Evolutionary conservation across 768 basidiomycete species (phyloP).

Genomic region (Agrocybe praecox): DNA sequence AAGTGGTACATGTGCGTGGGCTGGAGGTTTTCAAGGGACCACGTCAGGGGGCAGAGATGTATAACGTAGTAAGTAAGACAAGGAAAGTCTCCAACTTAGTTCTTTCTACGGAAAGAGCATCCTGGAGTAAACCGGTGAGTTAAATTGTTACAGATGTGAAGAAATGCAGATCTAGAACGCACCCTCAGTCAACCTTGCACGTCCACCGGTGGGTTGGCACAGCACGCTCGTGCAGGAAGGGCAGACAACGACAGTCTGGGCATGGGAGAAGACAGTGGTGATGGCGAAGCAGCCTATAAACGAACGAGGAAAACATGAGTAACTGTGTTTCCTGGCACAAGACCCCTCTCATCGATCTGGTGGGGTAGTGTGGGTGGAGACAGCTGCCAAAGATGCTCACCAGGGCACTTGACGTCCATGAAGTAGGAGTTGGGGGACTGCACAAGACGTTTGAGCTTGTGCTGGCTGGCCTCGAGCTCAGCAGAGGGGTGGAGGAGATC

Average conservation of each 20-base stretch:
- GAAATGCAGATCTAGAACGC: constrained; percentile 28
- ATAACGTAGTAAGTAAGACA: constrained; percentile 23
- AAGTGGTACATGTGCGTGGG: constrained; percentile 13
- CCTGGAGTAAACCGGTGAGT: constrained; percentile 47
- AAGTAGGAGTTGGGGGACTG: constrained; percentile 99
- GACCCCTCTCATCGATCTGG: background rate
- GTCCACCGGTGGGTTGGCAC: constrained; percentile 98
- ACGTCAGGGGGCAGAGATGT: constrained; percentile 14
- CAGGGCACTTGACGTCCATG: constrained; percentile 99
- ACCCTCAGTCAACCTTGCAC: constrained; percentile 98
- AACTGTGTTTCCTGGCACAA: constrained; percentile 7
- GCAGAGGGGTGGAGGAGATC: constrained; percentile 96
- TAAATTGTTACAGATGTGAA: constrained; percentile 3
- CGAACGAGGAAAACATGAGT: constrained; percentile 18
- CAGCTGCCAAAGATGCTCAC: constrained; percentile 44
- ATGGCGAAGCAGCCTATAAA: constrained; percentile 85
- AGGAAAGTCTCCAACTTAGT: constrained; percentile 41
- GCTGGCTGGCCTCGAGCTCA: constrained; percentile 83
- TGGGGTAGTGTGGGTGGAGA: constrained; percentile 6
- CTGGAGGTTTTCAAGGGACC: constrained; percentile 3
- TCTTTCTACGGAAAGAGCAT: constrained; percentile 98
- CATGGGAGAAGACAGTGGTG: constrained; percentile 99
- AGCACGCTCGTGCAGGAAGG: constrained; percentile 90
- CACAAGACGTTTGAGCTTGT: constrained; percentile 99
- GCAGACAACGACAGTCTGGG: constrained; percentile 96